Evolutionary conservation across 2,329 filamentous ascomycete genomes (phyloP).

Genomic region (Calycina herbarum): DNA sequence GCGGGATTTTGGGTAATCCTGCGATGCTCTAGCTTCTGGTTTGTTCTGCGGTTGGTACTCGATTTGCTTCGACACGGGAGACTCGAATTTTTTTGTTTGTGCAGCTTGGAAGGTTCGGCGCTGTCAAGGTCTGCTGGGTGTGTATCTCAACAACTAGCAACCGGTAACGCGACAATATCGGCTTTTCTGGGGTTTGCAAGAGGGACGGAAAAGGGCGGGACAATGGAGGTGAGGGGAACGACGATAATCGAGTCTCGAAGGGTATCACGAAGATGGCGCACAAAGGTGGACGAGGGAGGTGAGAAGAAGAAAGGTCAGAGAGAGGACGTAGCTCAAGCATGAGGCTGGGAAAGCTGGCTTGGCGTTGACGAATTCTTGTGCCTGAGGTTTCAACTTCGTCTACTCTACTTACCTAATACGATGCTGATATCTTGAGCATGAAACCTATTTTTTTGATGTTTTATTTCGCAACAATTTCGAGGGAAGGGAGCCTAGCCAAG

Average conservation of each 20-base stretch:
- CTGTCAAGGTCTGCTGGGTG: background rate
- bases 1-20: background rate
- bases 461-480: no score
- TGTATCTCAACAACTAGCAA: conserved; percentile 1
- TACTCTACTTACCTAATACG: background rate
- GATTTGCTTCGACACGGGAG: background rate
- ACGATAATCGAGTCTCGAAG: background rate
- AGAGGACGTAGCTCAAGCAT: conserved; percentile 3
- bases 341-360: conserved; percentile 4
- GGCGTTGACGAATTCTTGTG: background rate
- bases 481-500: no score
- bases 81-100: conserved; percentile 2
- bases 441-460: no score
- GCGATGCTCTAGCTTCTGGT: background rate
- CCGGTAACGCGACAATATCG: background rate
- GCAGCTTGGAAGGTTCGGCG: background rate
- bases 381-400: background rate
- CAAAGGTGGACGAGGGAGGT: conserved; percentile 2
- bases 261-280: conserved; percentile 6
- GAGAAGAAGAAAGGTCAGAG: background rate
- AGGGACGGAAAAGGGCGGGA: background rate
- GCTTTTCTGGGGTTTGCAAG: background rate
- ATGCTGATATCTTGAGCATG: no score
- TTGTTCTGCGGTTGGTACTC: background rate
- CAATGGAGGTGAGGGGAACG: background rate